These are phyloP conservation scores for Coemansia sp. DNA, from an alignment of 192 early-diverging fungal genomes.

Conservation along the genomic window DNA sequence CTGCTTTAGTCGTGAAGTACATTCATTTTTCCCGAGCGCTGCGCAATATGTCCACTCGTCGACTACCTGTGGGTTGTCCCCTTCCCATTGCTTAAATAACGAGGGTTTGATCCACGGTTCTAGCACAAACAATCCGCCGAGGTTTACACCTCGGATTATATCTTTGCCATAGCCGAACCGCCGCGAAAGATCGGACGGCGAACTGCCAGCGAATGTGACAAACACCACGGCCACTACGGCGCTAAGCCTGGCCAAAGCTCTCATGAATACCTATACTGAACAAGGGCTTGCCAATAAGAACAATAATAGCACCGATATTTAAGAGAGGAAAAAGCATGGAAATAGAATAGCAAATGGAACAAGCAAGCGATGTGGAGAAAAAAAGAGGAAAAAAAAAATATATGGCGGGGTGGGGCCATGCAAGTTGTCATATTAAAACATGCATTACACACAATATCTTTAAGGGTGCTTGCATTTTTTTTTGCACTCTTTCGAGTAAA, in stretches of 20 bases:
- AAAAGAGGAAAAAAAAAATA: not conserved
- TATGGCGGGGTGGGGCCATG: not conserved
- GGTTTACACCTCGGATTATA: conserved; percentile 62
- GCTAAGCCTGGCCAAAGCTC: conserved; percentile 1
- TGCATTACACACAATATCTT: not conserved
- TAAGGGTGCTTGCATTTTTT: not conserved
- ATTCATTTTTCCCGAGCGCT: conserved; percentile 52
- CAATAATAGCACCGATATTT: not conserved
- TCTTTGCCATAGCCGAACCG: conserved; percentile 46
- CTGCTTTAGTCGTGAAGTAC: conserved; percentile 24
- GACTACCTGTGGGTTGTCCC: conserved; percentile 35
- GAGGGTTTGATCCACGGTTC: conserved; percentile 66
- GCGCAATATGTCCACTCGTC: conserved; percentile 66
- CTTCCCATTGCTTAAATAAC: conserved; percentile 55
- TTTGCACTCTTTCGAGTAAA: not conserved
- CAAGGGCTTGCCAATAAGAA: not conserved
- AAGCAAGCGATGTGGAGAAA: not conserved
- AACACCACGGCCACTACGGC: conserved; percentile 16
- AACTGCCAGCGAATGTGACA: not conserved
- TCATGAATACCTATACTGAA: conserved; percentile 22
- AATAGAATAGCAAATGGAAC: not conserved
- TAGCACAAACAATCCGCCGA: conserved; percentile 65
- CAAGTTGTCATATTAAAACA: conserved; percentile 3
- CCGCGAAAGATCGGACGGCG: conserved; percentile 18
- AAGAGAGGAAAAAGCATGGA: too few relatives aligned